A percentile compares a stretch with the other conserved stretches of the same genome.
Evolutionary conservation across 257 asterid species (phyloP).

Genomic region (Oldenlandia corymbosa): DNA sequence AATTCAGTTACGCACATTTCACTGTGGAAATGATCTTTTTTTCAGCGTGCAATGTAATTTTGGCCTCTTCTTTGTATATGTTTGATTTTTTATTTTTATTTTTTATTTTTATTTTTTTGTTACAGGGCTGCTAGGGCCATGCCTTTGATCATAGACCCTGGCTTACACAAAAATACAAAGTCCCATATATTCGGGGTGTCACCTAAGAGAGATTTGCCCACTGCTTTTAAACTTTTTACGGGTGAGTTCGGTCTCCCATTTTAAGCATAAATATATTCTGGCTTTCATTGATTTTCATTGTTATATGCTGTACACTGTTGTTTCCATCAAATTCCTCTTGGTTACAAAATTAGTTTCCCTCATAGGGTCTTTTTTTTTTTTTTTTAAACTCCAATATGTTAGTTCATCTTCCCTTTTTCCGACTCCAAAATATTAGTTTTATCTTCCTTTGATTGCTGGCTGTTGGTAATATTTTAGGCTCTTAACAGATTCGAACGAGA

Average conservation of each 20-base stretch:
- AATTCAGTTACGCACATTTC: background rate
- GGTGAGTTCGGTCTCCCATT: conserved; percentile 56
- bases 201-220: conserved; percentile 37
- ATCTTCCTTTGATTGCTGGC: no score
- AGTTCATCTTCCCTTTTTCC: no score
- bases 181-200: conserved; percentile 38
- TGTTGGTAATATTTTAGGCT: no score
- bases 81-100: no score
- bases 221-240: conserved; percentile 63
- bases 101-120: conserved; percentile 8
- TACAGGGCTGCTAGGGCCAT: conserved; percentile 42
- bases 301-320: background rate
- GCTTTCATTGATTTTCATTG: background rate
- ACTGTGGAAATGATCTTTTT: background rate
- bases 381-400: no score
- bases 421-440: no score
- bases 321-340: background rate
- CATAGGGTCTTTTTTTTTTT: no score
- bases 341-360: no score
- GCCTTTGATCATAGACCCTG: conserved; percentile 49
- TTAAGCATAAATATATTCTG: background rate
- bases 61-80: no score
- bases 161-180: conserved; percentile 35
- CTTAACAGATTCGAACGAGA: no score
- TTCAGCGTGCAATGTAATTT: background rate